Conservation (phyloP, 106 monocot genomes). For the Dioscorea dumetorum region DNA sequence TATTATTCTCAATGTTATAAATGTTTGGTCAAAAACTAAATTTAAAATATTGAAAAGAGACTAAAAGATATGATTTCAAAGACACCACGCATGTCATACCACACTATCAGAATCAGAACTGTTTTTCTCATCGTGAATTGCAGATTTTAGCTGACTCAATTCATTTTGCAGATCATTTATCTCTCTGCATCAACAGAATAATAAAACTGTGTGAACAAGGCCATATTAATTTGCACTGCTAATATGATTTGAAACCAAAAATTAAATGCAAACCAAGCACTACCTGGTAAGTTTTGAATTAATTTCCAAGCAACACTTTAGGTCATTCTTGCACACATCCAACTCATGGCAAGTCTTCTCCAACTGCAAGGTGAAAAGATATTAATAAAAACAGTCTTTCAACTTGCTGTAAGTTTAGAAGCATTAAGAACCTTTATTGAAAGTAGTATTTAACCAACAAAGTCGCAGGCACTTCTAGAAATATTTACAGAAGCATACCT, state of each 20-base stretch:
- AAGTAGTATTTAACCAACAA: background rate
- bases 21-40: too few relatives aligned
- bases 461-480: background rate
- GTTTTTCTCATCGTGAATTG: constrained; percentile 8
- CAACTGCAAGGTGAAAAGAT: constrained; percentile 31
- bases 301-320: constrained; percentile 55
- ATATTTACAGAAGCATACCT: constrained; percentile 20
- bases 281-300: constrained; percentile 76
- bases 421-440: background rate
- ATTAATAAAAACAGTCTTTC: background rate
- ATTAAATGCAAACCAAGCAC: too few relatives aligned
- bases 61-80: too few relatives aligned
- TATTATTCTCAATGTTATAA: too few relatives aligned
- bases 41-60: too few relatives aligned
- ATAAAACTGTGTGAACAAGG: background rate
- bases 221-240: background rate
- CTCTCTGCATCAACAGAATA: constrained; percentile 38
- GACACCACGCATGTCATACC: constrained; percentile 15
- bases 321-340: constrained; percentile 59
- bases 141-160: constrained; percentile 25
- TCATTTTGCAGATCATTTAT: constrained; percentile 34
- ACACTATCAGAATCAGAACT: constrained; percentile 21
- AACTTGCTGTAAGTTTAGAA: background rate
- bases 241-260: background rate
- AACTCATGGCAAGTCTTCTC: constrained; percentile 61